These are phyloP conservation scores for Fusarium sp. DNA, from an alignment of 2,329 filamentous ascomycete genomes.

Conservation along the genomic window DNA sequence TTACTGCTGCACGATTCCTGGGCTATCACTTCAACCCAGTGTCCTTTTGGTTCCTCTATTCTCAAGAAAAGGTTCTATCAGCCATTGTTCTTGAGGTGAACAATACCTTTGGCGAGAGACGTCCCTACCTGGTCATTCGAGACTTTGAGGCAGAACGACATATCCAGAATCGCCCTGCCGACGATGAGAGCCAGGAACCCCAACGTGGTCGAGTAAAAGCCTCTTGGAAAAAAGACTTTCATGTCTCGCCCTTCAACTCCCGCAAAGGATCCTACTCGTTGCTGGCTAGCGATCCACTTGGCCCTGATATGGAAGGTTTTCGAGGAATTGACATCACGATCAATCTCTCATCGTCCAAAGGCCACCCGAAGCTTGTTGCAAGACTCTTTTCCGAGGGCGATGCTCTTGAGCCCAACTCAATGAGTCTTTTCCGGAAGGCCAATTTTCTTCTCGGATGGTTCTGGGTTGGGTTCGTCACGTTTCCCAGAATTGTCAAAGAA, in stretches of 20 bases:
- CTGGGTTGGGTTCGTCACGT: constrained; percentile 75
- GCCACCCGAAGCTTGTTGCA: constrained; percentile 70
- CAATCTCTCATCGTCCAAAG: constrained; percentile 69
- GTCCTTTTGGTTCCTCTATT: constrained; percentile 85
- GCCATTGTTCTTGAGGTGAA: constrained; percentile 80
- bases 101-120: constrained; percentile 80
- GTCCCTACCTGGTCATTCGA: constrained; percentile 51
- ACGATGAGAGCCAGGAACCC: not conserved
- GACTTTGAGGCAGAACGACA: constrained; percentile 42
- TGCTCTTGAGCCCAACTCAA: constrained; percentile 61
- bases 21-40: constrained; percentile 81
- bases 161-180: not conserved
- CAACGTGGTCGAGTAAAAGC: constrained; percentile 55
- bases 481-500: constrained; percentile 73
- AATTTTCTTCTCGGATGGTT: constrained; percentile 69
- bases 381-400: constrained; percentile 66
- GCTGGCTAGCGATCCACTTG: constrained; percentile 59
- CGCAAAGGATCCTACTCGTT: constrained; percentile 67
- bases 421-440: constrained; percentile 57
- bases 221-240: constrained; percentile 77
- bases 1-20: constrained; percentile 76
- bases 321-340: constrained; percentile 69
- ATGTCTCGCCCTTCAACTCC: constrained; percentile 81
- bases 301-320: constrained; percentile 50
- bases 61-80: constrained; percentile 64